phyloP scores from a whole-genome alignment of 2,329 filamentous ascomycete species.

The Malbranchea zuffiana region DNA sequence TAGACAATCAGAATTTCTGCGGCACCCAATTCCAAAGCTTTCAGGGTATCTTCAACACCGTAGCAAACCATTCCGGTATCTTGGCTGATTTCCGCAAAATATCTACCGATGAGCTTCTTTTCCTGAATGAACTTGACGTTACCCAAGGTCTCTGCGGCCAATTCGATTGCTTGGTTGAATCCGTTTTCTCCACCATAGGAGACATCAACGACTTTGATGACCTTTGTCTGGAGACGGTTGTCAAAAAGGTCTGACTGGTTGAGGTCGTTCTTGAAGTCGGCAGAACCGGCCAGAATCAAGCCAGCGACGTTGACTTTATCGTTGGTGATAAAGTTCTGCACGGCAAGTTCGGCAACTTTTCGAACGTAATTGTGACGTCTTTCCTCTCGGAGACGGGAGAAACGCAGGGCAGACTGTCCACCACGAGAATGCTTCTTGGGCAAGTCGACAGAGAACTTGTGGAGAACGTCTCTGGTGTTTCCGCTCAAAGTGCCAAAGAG shows the following conservation, averaged over 20 bases:
- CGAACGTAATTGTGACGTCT: conserved; percentile 99
- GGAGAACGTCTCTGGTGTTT: conserved; percentile 90
- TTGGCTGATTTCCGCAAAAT: conserved; percentile 98
- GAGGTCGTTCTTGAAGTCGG: conserved; percentile 98
- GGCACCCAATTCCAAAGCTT: conserved; percentile 89
- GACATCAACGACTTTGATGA: conserved; percentile 98
- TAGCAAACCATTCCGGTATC: conserved; percentile 97
- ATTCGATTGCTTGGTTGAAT: conserved; percentile 98
- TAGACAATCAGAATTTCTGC: conserved; percentile 92
- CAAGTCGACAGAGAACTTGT: conserved; percentile 97
- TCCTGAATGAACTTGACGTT: conserved; percentile 99
- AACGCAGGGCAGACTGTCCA: conserved; percentile 99
- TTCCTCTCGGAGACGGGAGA: conserved; percentile 96
- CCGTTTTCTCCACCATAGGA: conserved; percentile 98
- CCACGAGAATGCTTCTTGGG: conserved; percentile 99
- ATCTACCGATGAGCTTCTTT: conserved; percentile 98
- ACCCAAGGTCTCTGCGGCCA: conserved; percentile 86
- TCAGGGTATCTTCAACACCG: conserved; percentile 93
- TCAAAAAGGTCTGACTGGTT: conserved; percentile 98
- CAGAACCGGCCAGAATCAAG: conserved; percentile 87
- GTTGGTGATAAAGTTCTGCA: conserved; percentile 96
- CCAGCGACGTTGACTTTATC: conserved; percentile 98
- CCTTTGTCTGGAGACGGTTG: conserved; percentile 77
- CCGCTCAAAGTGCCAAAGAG: conserved; percentile 94
- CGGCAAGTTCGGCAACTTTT: conserved; percentile 93